Evolutionary conservation across 2,329 filamentous ascomycete genomes (phyloP).

Genomic region (Exophiala xenobiotica): DNA sequence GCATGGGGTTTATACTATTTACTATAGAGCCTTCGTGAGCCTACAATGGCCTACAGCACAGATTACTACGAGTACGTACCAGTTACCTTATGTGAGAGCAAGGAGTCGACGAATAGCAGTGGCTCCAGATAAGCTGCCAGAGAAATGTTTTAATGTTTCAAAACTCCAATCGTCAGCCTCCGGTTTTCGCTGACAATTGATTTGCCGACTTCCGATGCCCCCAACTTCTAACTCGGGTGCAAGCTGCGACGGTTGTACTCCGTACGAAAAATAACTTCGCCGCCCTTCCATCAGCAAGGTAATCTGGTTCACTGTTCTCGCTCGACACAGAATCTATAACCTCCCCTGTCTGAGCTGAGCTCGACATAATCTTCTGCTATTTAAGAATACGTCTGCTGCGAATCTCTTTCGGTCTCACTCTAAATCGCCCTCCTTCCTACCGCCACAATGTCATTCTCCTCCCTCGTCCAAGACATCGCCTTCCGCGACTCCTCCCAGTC

Average conservation of each 20-base stretch:
- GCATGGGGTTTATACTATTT: too few species aligned
- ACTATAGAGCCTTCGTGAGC: too few species aligned
- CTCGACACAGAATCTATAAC: neutral
- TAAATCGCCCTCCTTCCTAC: too few species aligned
- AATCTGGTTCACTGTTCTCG: neutral
- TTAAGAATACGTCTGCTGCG: too few species aligned
- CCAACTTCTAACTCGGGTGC: neutral
- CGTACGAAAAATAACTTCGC: neutral
- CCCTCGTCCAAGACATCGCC: constrained; percentile 50
- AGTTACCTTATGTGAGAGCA: too few species aligned
- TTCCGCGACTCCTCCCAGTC: constrained; percentile 41
- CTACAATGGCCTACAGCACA: too few species aligned
- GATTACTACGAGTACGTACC: too few species aligned
- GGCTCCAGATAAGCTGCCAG: neutral
- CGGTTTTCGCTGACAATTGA: constrained; percentile 1
- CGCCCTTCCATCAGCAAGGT: too few species aligned
- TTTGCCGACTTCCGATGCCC: neutral
- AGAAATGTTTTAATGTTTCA: too few species aligned
- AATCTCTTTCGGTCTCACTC: too few species aligned
- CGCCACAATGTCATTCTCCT: constrained; percentile 49
- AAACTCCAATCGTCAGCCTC: neutral
- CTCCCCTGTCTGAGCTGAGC: neutral
- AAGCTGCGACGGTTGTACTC: neutral
- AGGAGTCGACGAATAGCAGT: neutral
- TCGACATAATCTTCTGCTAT: neutral